Evolutionary conservation across 2,329 filamentous ascomycete species (phyloP), one percentile per base, ranked within the genome.

Genomic region (Alternaria longipes): DNA sequence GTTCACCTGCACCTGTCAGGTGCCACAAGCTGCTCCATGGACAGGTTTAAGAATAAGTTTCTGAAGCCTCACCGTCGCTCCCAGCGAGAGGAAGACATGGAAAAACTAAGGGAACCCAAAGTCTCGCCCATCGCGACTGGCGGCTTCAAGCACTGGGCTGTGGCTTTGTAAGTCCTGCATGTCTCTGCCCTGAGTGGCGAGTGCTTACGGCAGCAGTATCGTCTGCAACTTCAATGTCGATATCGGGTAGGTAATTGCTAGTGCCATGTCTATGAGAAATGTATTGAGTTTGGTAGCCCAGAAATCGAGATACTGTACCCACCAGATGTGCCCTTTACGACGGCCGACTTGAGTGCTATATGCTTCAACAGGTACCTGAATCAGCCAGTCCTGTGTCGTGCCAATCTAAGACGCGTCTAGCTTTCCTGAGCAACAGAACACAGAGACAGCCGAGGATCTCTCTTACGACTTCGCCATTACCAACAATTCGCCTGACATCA

Each of bases 401-500:
- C 14, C 9, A n/a, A 24, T 58, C 65, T 72, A 60, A 74, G 14
- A 32, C 18, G 22, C 45, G 8, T 42, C 36, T 56, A 79, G 79
- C 68, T 81, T 81, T 52, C 79, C 79, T 4, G 79, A 81, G 59
- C 76, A 80, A 50, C 79, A 81, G 50, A 80, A 80, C 52, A 75
- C 76, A 4, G 79, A 81, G 54, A 78, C 76, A 0, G 71, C 71
- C 12, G 74, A 78, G 46, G 79, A 80, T 60, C 64, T 81, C 11
- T 64, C 70, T 6, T 81, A 81, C 68, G 76, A 79, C 60, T 81
- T 80, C 62, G 74, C 76, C 50, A 73, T 81, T 42, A 72, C 68
- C 54, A 81, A 81, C 64, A 77, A 79, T 63, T 81, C 79, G 8
- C 89, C 89, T 4, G 88, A 90, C 62, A 86, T 91, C 45, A 86